These are phyloP conservation scores for Fusarium sp. DNA, from an alignment of 2,329 filamentous ascomycete genomes.

Conservation along the genomic window DNA sequence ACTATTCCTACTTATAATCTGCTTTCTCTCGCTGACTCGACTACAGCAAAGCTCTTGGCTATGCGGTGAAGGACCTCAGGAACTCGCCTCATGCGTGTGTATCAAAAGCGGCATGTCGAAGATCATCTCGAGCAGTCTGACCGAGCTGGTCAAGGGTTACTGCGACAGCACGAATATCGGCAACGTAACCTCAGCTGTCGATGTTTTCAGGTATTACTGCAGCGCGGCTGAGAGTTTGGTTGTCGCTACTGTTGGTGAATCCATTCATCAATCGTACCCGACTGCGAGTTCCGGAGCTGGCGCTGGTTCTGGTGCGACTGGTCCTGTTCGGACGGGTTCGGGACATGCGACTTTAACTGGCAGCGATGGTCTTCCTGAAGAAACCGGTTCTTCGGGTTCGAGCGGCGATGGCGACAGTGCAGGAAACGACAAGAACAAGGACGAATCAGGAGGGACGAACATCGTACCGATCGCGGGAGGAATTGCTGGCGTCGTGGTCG, in stretches of 20 bases:
- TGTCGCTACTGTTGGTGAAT: slow-evolving; percentile 56
- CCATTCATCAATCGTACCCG: slow-evolving; percentile 38
- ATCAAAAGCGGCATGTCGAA: slow-evolving; percentile 61
- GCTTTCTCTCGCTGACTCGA: not conserved
- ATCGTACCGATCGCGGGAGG: slow-evolving; percentile 51
- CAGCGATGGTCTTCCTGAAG: not conserved
- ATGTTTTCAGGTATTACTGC: slow-evolving; percentile 62
- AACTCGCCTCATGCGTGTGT: slow-evolving; percentile 65
- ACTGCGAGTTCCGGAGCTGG: slow-evolving; percentile 32
- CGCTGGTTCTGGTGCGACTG: slow-evolving; percentile 14
- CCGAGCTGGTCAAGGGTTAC: slow-evolving; percentile 56
- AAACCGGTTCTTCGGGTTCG: not conserved
- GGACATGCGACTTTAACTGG: slow-evolving; percentile 23
- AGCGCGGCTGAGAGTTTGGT: slow-evolving; percentile 59
- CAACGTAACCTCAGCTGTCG: slow-evolving; percentile 60
- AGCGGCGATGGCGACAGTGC: not conserved
- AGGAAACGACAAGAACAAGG: slow-evolving; percentile 1
- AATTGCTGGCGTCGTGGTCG: slow-evolving; percentile 43
- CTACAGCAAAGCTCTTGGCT: slow-evolving; percentile 49
- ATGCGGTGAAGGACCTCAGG: slow-evolving; percentile 60
- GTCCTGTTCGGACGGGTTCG: slow-evolving; percentile 18
- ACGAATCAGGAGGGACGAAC: slow-evolving; percentile 26
- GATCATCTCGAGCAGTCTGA: slow-evolving; percentile 57
- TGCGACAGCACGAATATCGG: slow-evolving; percentile 58
- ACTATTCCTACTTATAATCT: slow-evolving; percentile 7